phyloP scores from a whole-genome alignment of 192 early-diverging fungal genomes.

The Funneliformis mosseae region DNA sequence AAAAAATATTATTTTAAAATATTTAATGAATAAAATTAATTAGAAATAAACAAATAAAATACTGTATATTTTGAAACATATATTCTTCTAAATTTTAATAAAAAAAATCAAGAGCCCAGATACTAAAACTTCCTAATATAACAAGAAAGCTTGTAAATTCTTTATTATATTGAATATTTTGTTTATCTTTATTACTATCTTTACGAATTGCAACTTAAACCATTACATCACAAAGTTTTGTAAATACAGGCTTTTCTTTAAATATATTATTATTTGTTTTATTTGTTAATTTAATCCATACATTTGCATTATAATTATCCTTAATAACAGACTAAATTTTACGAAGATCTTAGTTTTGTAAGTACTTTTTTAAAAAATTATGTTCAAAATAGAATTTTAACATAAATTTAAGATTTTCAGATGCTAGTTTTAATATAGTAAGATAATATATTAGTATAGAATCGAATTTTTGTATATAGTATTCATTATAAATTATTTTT shows the following conservation, averaged over 20 bases:
- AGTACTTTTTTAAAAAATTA: too few relatives aligned
- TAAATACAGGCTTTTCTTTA: neutral
- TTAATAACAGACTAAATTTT: too few relatives aligned
- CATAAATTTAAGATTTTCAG: too few relatives aligned
- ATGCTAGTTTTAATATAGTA: too few relatives aligned
- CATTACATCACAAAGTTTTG: neutral
- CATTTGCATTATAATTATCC: too few relatives aligned
- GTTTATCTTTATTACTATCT: neutral
- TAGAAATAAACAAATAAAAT: neutral
- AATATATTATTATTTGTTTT: neutral
- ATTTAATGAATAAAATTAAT: neutral
- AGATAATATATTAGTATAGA: too few relatives aligned
- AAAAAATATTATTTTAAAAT: too few relatives aligned
- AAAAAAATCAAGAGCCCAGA: neutral
- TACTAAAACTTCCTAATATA: neutral
- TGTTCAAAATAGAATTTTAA: too few relatives aligned
- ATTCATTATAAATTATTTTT: too few relatives aligned
- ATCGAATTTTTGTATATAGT: too few relatives aligned
- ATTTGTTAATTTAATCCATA: neutral
- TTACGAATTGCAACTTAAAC: neutral
- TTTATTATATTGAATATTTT: conserved; percentile 15
- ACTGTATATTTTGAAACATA: neutral
- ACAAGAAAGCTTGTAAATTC: neutral
- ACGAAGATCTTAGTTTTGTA: too few relatives aligned
- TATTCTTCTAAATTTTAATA: too few relatives aligned